These are phyloP conservation scores for Torrubiella hemipterigena DNA, from an alignment of 2,329 filamentous ascomycete genomes.

Conservation along the genomic window DNA sequence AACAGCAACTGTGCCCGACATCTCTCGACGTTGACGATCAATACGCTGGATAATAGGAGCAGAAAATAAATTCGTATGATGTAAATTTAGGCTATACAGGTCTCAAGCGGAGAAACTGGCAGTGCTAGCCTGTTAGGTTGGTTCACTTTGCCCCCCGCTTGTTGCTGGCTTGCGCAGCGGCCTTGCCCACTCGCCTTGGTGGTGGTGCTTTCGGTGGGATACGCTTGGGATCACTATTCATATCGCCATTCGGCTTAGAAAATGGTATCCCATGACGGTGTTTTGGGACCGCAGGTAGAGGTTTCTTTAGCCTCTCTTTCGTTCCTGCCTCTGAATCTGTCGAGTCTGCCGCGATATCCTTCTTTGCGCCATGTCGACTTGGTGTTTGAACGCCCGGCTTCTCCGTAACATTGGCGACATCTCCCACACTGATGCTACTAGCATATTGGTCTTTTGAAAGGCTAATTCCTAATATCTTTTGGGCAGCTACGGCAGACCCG, in stretches of 20 bases:
- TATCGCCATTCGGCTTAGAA: conserved; percentile 17
- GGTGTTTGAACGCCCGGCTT: conserved; percentile 75
- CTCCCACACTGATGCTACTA: conserved; percentile 63
- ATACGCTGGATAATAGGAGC: too few relatives aligned
- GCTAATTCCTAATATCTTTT: conserved; percentile 58
- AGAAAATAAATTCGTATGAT: too few relatives aligned
- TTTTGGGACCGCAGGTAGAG: conserved; percentile 41
- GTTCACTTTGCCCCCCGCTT: too few relatives aligned
- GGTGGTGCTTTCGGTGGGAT: conserved; percentile 33
- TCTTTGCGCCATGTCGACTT: conserved; percentile 36
- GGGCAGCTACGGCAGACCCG: conserved; percentile 35
- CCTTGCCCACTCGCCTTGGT: conserved; percentile 31
- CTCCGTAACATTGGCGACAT: conserved; percentile 69
- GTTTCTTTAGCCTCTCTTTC: conserved; percentile 28
- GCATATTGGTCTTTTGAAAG: conserved; percentile 52
- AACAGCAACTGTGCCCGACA: too few relatives aligned
- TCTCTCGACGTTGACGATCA: too few relatives aligned
- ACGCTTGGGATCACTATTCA: conserved; percentile 23
- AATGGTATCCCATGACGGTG: conserved; percentile 42
- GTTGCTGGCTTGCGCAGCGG: too few relatives aligned
- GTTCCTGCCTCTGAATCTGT: conserved; percentile 11
- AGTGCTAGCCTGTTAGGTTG: too few relatives aligned
- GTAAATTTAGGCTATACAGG: too few relatives aligned
- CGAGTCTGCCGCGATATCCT: conserved; percentile 12
- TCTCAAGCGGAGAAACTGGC: too few relatives aligned